Base-by-base conservation (phyloP, 768 basidiomycete species). In the Boletus huronensis region DNA sequence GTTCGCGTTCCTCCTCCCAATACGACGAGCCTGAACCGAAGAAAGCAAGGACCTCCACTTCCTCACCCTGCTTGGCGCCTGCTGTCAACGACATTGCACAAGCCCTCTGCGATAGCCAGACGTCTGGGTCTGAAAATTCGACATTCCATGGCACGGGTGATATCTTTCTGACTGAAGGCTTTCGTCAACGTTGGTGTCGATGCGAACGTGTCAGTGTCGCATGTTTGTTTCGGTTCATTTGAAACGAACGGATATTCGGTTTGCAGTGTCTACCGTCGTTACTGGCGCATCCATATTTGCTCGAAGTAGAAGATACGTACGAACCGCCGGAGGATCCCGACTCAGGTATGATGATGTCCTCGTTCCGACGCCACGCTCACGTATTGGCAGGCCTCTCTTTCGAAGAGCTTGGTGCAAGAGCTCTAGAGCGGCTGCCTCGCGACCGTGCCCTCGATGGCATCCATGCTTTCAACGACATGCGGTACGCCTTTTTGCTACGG, bases 241-340 rank as follows among this genome's bases (percentile, higher is more conserved):
- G 39, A 57, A n/a, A 50, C 53, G 39, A 55, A n/a, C 32, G 5
- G 19, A 40, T 4, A n/a, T 13, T 48, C 3, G 31, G 21, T 17
- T 44, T 44, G 14, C 59, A 90, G 87, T 93, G 90, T 70, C 68
- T 81, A 6, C 73, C 79, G 0, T 75, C 74, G 7, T 71, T 92
- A 39, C 71, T 80, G 61, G 68, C 71, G 16, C 72, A 80, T 61
- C 75, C 81, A 26, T 91, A 78, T 69, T 74, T 93, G 23, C 69
- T 90, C 11, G 78, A 87, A 58, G 88, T 88, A 67, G 91, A 93
- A 58, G 88, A 90, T 39, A 90, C 85, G 0, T 93, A 90, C 57
- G 87, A 90, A 65, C 89, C 88, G 1, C 91, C 90, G 4, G 84
- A 89, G 63, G 91, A 93, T 69, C 90, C 91, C 10, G 91, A 93